Percentiles rank a stretch among this genome's conserved stretches.
Conservation (phyloP, 2,329 filamentous ascomycete genomes). For the Claviceps sp. region DNA sequence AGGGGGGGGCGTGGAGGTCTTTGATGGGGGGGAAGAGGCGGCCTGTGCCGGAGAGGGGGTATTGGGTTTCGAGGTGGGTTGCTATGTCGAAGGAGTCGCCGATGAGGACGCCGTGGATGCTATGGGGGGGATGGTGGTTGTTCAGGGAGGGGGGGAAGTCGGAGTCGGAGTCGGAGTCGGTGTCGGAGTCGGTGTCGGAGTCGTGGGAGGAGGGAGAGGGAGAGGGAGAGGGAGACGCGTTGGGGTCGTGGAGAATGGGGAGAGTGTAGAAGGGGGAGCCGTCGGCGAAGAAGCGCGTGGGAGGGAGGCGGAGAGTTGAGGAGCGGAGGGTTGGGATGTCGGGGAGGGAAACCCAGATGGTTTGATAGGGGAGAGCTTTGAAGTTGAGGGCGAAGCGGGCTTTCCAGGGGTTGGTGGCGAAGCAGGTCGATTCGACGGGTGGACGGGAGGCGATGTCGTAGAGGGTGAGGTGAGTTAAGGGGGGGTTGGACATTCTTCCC, state of each 20-base stretch:
- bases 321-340: slow-evolving; percentile 36
- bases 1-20: slow-evolving; percentile 21
- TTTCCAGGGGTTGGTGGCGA: slow-evolving; percentile 21
- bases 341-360: slow-evolving; percentile 36
- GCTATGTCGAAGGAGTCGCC: slow-evolving; percentile 58
- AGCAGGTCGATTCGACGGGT: slow-evolving; percentile 13
- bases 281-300: slow-evolving; percentile 41
- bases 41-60: slow-evolving; percentile 25
- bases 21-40: slow-evolving; percentile 32
- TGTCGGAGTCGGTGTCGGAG: slow-evolving; percentile 8
- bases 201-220: not conserved
- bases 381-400: slow-evolving; percentile 27
- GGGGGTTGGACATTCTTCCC: not conserved
- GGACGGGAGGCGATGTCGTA: slow-evolving; percentile 29
- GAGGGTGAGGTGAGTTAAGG: slow-evolving; percentile 11
- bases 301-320: slow-evolving; percentile 26
- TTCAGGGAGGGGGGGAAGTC: too few relatives aligned
- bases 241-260: slow-evolving; percentile 38
- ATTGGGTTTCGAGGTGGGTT: slow-evolving; percentile 39
- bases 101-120: slow-evolving; percentile 17
- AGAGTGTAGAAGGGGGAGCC: slow-evolving; percentile 47
- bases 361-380: slow-evolving; percentile 22
- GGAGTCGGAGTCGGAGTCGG: slow-evolving; percentile 6
- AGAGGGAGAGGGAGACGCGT: not conserved
- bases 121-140: too few relatives aligned